These are phyloP conservation scores for Prunella vulgaris DNA, from an alignment of 257 asterid species.

Conservation along the genomic window DNA sequence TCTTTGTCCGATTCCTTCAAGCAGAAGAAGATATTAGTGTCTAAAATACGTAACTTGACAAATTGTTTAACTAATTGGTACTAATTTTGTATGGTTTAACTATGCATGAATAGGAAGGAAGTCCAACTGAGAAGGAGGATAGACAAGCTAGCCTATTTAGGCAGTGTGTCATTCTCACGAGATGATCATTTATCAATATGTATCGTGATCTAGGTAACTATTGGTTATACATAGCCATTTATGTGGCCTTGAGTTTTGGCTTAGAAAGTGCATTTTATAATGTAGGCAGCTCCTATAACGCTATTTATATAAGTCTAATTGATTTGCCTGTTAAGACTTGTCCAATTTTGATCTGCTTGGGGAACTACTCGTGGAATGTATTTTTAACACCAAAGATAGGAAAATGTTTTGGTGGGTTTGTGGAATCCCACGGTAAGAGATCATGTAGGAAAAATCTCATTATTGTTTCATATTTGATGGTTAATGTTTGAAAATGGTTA, in stretches of 20 bases:
- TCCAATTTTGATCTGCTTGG: too few relatives aligned
- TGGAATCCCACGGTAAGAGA: too few relatives aligned
- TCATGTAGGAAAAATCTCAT: too few relatives aligned
- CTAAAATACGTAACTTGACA: constrained; percentile 20
- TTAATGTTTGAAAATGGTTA: too few relatives aligned
- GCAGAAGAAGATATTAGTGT: constrained; percentile 24
- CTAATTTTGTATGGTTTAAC: too few relatives aligned
- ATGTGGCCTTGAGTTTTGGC: constrained; percentile 42
- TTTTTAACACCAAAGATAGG: too few relatives aligned
- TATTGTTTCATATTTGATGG: too few relatives aligned
- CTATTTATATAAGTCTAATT: constrained; percentile 29
- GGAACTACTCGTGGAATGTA: too few relatives aligned
- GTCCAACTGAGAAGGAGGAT: constrained; percentile 28
- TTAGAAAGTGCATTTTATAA: constrained; percentile 47
- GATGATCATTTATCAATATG: constrained; percentile 54
- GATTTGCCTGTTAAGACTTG: too few relatives aligned
- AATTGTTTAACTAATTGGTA: neutral
- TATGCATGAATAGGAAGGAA: constrained; percentile 29
- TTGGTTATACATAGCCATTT: constrained; percentile 54
- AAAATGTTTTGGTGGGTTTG: too few relatives aligned
- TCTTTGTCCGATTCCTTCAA: constrained; percentile 28
- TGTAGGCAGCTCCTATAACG: constrained; percentile 32
- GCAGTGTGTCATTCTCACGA: constrained; percentile 47
- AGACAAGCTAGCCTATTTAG: constrained; percentile 23
- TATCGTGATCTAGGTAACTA: constrained; percentile 58